Evolutionary conservation across 2,329 filamentous ascomycete genomes (phyloP).

Genomic region (Ilyonectria destructans): DNA sequence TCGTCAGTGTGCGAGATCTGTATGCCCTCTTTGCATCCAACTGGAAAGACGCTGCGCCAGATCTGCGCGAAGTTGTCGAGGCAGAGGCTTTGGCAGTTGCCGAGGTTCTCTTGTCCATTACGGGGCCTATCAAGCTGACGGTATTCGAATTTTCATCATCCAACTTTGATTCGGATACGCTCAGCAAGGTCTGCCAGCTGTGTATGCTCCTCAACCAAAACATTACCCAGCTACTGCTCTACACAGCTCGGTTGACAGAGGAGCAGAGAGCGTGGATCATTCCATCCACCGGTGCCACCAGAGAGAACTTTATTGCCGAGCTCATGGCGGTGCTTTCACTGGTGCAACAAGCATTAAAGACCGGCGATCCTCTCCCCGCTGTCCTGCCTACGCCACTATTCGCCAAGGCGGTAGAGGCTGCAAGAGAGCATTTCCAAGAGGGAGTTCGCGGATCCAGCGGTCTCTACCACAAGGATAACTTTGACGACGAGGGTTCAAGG

Average conservation of each 20-base stretch:
- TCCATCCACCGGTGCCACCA: slow-evolving; percentile 2
- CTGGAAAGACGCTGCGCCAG: slow-evolving; percentile 22
- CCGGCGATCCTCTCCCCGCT: slow-evolving; percentile 29
- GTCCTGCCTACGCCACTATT: slow-evolving; percentile 30
- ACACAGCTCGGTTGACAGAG: slow-evolving; percentile 1
- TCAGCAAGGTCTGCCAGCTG: slow-evolving; percentile 17
- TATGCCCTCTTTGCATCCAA: slow-evolving; percentile 31
- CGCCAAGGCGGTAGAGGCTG: not conserved
- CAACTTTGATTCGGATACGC: slow-evolving; percentile 25
- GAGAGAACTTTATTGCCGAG: slow-evolving; percentile 24
- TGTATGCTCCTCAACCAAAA: slow-evolving; percentile 30
- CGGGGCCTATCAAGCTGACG: slow-evolving; percentile 27
- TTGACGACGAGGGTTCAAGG: slow-evolving; percentile 4
- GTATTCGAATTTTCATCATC: slow-evolving; percentile 29
- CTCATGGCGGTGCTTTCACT: slow-evolving; percentile 30
- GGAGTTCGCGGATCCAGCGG: not conserved
- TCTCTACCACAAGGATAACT: not conserved
- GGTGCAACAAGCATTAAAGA: slow-evolving; percentile 27
- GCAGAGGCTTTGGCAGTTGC: slow-evolving; percentile 21
- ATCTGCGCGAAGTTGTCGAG: slow-evolving; percentile 25
- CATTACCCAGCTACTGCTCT: slow-evolving; percentile 23
- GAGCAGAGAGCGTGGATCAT: slow-evolving; percentile 14
- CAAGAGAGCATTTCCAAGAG: not conserved
- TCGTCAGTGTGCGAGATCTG: slow-evolving; percentile 24
- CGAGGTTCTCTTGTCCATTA: slow-evolving; percentile 23